Percentiles rank a stretch among this genome's conserved stretches.
Evolutionary conservation across 1,284 basidiomycete species (phyloP).

Genomic region (Mycena sp.): DNA sequence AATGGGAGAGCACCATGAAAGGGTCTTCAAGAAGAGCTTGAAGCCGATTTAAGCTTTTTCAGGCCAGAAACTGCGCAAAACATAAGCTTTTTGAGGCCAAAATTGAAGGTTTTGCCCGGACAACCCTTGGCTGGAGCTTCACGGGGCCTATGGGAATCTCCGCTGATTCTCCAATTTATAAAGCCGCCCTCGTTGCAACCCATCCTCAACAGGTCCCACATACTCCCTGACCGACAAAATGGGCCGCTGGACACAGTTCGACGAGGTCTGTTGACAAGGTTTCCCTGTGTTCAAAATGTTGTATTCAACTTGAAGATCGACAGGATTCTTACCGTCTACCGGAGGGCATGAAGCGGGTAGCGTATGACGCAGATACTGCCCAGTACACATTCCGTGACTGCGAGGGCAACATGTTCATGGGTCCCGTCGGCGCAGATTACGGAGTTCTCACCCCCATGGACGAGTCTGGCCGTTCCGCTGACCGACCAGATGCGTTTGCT

Average conservation of each 20-base stretch:
- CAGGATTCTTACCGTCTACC: constrained; percentile 22
- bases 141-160: too few species aligned
- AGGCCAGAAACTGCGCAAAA: too few species aligned
- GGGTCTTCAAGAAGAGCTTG: too few species aligned
- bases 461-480: constrained; percentile 17
- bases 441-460: constrained; percentile 53
- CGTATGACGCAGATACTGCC: constrained; percentile 23
- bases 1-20: too few species aligned
- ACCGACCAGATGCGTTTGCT: constrained; percentile 20
- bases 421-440: constrained; percentile 54
- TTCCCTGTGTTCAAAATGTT: not conserved
- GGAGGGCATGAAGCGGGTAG: constrained; percentile 21
- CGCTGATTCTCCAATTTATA: too few species aligned
- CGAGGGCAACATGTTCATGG: constrained; percentile 53
- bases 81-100: too few species aligned
- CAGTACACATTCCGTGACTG: constrained; percentile 42
- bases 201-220: too few species aligned
- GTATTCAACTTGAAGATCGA: not conserved
- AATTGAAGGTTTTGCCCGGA: too few species aligned
- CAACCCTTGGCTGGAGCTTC: too few species aligned
- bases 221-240: not conserved
- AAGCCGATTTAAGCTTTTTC: too few species aligned
- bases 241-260: constrained; percentile 20
- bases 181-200: too few species aligned
- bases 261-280: constrained; percentile 4